A percentile compares a stretch with the other conserved stretches of the same genome.
These are phyloP conservation scores for Yamadazyma olivae DNA, from an alignment of 805 yeast genomes.

Conservation along the genomic window DNA sequence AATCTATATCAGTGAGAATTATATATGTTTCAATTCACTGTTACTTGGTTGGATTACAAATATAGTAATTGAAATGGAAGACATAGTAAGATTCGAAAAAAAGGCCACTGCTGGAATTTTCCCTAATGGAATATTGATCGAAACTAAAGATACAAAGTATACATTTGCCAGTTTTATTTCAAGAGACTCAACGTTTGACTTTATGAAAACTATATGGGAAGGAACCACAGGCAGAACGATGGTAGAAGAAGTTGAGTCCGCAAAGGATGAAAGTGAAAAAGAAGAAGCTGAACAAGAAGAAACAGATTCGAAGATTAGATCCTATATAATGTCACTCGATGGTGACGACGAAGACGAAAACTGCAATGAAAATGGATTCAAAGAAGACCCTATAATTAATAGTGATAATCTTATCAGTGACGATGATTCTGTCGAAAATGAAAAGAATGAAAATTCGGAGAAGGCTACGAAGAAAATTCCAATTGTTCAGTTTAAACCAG, in stretches of 20 bases:
- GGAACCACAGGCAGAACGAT: slow-evolving; percentile 28
- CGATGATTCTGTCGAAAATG: not conserved
- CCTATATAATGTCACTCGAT: slow-evolving; percentile 39
- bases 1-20: slow-evolving; percentile 72
- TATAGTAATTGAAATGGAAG: slow-evolving; percentile 66
- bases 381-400: not conserved
- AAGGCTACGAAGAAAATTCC: too few species aligned
- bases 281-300: slow-evolving; percentile 13
- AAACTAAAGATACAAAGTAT: slow-evolving; percentile 61
- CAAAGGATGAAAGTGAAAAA: slow-evolving; percentile 10
- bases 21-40: slow-evolving; percentile 82
- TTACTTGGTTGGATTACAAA: slow-evolving; percentile 90
- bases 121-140: slow-evolving; percentile 81
- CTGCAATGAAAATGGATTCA: not conserved
- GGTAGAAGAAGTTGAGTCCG: slow-evolving; percentile 13
- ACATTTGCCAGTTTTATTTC: slow-evolving; percentile 85
- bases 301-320: slow-evolving; percentile 15
- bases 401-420: slow-evolving; percentile 4
- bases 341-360: slow-evolving; percentile 22
- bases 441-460: slow-evolving; percentile 1
- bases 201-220: slow-evolving; percentile 71
- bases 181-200: slow-evolving; percentile 71
- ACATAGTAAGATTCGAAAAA: slow-evolving; percentile 72
- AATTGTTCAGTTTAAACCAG: slow-evolving; percentile 34
- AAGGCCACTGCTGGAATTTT: slow-evolving; percentile 84